These are phyloP conservation scores for Rubia tinctorum DNA, from an alignment of 305 asterid genomes.

Conservation along the genomic window DNA sequence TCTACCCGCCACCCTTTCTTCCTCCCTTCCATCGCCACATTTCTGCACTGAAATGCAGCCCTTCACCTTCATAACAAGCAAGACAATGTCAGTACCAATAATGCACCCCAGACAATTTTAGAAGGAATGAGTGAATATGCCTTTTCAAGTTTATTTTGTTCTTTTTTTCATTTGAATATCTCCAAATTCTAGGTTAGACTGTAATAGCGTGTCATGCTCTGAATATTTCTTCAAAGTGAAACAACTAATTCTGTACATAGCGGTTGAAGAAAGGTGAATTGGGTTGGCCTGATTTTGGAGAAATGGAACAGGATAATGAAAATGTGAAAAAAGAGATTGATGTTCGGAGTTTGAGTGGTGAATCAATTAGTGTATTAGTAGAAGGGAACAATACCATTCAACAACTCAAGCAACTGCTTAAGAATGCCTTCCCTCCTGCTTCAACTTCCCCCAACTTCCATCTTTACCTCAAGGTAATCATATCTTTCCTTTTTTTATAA, in stretches of 20 bases:
- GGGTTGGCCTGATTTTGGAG: neutral
- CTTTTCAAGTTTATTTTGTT: neutral
- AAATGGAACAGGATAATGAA: neutral
- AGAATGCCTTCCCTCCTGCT: slow-evolving; percentile 50
- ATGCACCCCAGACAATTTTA: neutral
- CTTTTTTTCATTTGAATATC: neutral
- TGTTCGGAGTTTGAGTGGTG: slow-evolving; percentile 76
- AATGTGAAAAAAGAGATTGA: slow-evolving; percentile 33
- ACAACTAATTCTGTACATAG: neutral
- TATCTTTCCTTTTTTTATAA: neutral
- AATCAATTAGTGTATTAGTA: slow-evolving; percentile 46
- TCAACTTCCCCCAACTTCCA: slow-evolving; percentile 70
- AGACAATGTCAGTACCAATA: neutral
- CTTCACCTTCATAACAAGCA: neutral
- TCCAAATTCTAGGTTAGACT: neutral
- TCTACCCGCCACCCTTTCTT: neutral
- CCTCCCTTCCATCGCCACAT: neutral
- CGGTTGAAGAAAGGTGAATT: neutral
- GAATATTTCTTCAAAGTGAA: neutral
- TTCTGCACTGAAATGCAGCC: neutral
- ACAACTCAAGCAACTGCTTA: slow-evolving; percentile 63
- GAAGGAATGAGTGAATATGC: too few species aligned
- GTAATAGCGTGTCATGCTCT: too few species aligned
- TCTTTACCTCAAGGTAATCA: slow-evolving; percentile 59
- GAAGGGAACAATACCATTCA: slow-evolving; percentile 46